Percentiles rank a stretch among this genome's conserved stretches.
phyloP scores from a whole-genome alignment of 805 yeast genomes.

The Clavispora fructus region DNA sequence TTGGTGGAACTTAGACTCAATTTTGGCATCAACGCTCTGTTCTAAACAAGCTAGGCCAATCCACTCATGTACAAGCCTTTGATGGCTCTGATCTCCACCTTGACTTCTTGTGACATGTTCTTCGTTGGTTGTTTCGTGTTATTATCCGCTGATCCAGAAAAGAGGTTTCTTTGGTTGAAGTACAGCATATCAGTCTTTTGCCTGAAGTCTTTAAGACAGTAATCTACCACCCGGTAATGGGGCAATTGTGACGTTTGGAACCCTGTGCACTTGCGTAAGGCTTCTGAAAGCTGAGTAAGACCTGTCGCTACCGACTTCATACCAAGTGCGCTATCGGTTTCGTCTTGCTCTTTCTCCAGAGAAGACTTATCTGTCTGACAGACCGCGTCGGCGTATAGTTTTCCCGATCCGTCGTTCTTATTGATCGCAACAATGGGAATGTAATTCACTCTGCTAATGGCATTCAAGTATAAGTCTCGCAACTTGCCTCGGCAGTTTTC shows the following conservation, averaged over 20 bases:
- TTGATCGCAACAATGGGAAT: conserved; percentile 38
- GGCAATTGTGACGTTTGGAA: conserved; percentile 26
- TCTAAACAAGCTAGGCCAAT: conserved; percentile 11
- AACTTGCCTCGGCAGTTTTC: conserved; percentile 28
- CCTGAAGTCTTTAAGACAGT: conserved; percentile 30
- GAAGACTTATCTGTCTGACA: conserved; percentile 30
- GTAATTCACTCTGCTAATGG: conserved; percentile 28
- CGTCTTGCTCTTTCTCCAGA: conserved; percentile 15
- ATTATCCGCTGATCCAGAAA: conserved; percentile 10
- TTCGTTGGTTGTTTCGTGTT: conserved; percentile 4
- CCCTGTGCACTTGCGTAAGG: conserved; percentile 21
- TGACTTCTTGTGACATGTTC: conserved; percentile 30
- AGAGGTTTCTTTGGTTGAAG: conserved; percentile 29
- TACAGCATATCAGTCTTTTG: conserved; percentile 30
- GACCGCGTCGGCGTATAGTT: conserved; percentile 32
- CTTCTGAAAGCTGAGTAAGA: conserved; percentile 17
- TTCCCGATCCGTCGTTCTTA: conserved; percentile 22
- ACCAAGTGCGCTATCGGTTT: conserved; percentile 13
- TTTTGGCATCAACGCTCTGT: no score
- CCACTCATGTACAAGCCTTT: conserved; percentile 45
- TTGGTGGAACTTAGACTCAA: no score
- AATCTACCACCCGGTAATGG: conserved; percentile 26
- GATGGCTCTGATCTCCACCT: conserved; percentile 34
- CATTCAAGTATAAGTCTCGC: conserved; percentile 31
- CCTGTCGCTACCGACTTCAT: conserved; percentile 20